A percentile compares a stretch with the other conserved stretches of the same genome.
phyloP scores from a whole-genome alignment of 306 rosid genomes.

The Biancaea sappan region DNA sequence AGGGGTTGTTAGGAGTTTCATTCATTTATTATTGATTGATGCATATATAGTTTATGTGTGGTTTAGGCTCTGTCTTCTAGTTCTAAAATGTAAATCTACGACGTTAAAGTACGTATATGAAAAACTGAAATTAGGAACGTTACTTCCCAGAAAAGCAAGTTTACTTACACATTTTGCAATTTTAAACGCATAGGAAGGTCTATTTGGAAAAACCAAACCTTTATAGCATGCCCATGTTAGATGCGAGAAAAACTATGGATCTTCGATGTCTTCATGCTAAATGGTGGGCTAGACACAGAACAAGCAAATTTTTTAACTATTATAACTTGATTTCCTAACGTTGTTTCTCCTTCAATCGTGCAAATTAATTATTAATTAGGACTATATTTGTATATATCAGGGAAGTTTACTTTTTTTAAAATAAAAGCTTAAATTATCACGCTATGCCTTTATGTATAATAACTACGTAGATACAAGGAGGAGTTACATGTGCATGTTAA shows the following conservation, averaged over 20 bases:
- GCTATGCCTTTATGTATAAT: neutral
- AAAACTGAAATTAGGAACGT: neutral
- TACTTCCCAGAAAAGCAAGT: no score
- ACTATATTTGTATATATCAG: no score
- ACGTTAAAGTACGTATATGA: neutral
- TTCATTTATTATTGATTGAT: neutral
- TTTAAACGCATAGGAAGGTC: neutral
- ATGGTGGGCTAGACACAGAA: neutral
- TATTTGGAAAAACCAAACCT: neutral
- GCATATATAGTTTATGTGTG: no score
- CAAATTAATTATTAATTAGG: neutral
- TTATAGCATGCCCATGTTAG: neutral
- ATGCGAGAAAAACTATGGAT: neutral
- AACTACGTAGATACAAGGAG: neutral
- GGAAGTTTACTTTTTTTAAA: neutral
- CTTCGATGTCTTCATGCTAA: constrained; percentile 17
- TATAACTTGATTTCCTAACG: neutral
- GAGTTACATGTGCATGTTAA: neutral
- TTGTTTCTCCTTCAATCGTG: neutral
- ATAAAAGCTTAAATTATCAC: neutral
- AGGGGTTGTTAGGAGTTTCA: constrained; percentile 34
- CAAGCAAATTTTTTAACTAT: neutral
- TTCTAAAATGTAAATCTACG: constrained; percentile 16
- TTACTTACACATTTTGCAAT: neutral
- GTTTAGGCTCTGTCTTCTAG: neutral